Evolutionary conservation across 2,329 filamentous ascomycete genomes (phyloP), one percentile per base, ranked within the genome.

Genomic region (Trichoderma sp.): DNA sequence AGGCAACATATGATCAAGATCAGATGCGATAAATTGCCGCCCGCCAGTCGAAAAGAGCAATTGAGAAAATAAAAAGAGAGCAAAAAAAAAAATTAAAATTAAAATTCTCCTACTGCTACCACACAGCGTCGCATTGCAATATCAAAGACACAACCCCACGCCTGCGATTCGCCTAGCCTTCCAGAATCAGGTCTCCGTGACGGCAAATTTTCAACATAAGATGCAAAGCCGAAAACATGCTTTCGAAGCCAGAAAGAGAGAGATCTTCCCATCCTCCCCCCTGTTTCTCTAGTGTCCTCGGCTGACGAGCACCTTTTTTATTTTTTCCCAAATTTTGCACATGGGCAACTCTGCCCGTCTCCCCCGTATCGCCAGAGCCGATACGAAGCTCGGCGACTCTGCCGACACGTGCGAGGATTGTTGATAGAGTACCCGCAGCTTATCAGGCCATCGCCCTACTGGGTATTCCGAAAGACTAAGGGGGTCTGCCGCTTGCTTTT

Each of bases 61-160:
- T 26, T 5, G n/a, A 51, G 21, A 61, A 21, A 14, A 21, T 1
- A n/a, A 11, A 16, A 14, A 18, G 14, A 2, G 5, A 4, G 5
- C 2, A 30, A 61, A 21, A n/a, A 30, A 10, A n/a, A n/a, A n/a
- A n/a, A n/a, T n/a, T n/a, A n/a, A n/a, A n/a, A 5, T 10, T 13
- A 18, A 30, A 61, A 61, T 24, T 61, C 59, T 61, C 59, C 59
- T 61, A 51, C 30, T 61, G 39, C 59, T 51, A 61, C 59, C 59
- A 61, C 59, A 61, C 59, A 61, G 59, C 59, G 59, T 61, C 16
- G 39, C 43, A 61, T 61, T 24, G 28, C 59, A 51, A 32, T 24
- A n/a, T 18, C 24, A 59, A 59, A 59, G 11, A 24, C 8, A 49
- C 46, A 5, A 14, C 13, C 39, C 59, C 59, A 60, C 39, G 59